Conservation (phyloP, 176 grass and related monocot species). For the Oryza nivara region DNA sequence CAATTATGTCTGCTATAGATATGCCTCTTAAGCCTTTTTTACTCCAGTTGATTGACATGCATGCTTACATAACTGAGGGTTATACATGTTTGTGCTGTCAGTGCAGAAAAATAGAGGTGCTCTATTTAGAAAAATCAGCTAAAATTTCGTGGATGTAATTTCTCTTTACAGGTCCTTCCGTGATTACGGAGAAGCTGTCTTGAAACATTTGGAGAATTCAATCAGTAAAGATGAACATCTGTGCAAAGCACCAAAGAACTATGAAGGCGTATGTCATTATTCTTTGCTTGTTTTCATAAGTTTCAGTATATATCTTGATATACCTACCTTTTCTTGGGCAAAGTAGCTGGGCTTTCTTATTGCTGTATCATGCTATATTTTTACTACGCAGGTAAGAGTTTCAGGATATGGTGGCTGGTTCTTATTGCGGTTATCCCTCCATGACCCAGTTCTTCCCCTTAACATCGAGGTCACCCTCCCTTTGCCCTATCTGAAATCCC, state of each 20-base stretch:
- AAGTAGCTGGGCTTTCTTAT: background rate
- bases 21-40: background rate
- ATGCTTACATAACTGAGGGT: background rate
- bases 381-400: constrained; percentile 76
- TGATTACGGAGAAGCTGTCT: constrained; percentile 86
- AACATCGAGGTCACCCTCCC: constrained; percentile 77
- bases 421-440: constrained; percentile 86
- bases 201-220: constrained; percentile 78
- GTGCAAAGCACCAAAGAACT: constrained; percentile 64
- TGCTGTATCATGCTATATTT: constrained; percentile 27
- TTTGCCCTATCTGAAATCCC: background rate
- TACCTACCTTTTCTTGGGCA: background rate
- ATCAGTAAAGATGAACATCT: constrained; percentile 60
- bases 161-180: constrained; percentile 68
- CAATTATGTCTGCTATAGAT: background rate
- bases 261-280: constrained; percentile 75
- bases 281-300: constrained; percentile 11
- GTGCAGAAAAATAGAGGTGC: background rate
- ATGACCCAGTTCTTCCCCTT: constrained; percentile 98
- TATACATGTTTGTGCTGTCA: background rate
- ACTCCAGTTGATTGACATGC: background rate
- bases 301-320: background rate
- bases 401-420: constrained; percentile 99
- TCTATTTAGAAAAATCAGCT: background rate
- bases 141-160: constrained; percentile 17